These are phyloP conservation scores for Myriosclerotinia scirpicola DNA, from an alignment of 2,329 filamentous ascomycete species.

Conservation along the genomic window DNA sequence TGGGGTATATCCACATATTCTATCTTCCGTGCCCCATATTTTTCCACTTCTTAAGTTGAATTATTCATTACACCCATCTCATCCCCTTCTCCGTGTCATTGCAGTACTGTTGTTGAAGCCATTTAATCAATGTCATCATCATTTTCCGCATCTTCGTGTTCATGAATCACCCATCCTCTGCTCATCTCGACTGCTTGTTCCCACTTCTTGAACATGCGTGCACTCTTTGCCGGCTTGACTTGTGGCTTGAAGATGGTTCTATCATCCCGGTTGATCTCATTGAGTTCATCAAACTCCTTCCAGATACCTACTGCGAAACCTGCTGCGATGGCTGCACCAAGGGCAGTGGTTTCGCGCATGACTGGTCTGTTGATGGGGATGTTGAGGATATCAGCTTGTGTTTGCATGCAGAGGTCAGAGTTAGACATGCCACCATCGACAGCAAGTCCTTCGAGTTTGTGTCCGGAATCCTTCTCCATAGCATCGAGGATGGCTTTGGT, in stretches of 20 bases:
- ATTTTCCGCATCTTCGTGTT: conserved; percentile 20
- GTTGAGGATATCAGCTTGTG: conserved; percentile 79
- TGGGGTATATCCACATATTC: conserved; percentile 15
- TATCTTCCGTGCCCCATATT: conserved; percentile 12
- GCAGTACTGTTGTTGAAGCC: background rate
- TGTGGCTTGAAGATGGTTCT: conserved; percentile 66
- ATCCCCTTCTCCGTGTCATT: background rate
- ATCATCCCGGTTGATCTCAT: conserved; percentile 68
- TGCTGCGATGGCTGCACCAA: conserved; percentile 85
- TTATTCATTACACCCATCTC: conserved; percentile 8
- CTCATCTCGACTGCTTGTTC: conserved; percentile 76
- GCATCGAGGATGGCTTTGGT: conserved; percentile 89
- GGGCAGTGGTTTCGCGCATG: conserved; percentile 88
- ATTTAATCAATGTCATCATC: conserved; percentile 21
- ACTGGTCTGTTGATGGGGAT: conserved; percentile 81
- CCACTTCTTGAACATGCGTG: conserved; percentile 68
- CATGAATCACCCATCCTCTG: conserved; percentile 59
- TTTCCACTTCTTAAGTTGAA: background rate
- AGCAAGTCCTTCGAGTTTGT: conserved; percentile 71
- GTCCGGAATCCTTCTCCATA: conserved; percentile 83
- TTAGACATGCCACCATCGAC: conserved; percentile 91
- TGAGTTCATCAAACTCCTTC: conserved; percentile 71
- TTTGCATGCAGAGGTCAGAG: conserved; percentile 85
- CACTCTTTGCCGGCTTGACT: conserved; percentile 58
- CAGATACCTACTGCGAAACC: conserved; percentile 81